A percentile compares a stretch with the other conserved stretches of the same genome.
Evolutionary conservation across 208 protist species (phyloP).

Genomic region (Novymonas esmeraldas): DNA sequence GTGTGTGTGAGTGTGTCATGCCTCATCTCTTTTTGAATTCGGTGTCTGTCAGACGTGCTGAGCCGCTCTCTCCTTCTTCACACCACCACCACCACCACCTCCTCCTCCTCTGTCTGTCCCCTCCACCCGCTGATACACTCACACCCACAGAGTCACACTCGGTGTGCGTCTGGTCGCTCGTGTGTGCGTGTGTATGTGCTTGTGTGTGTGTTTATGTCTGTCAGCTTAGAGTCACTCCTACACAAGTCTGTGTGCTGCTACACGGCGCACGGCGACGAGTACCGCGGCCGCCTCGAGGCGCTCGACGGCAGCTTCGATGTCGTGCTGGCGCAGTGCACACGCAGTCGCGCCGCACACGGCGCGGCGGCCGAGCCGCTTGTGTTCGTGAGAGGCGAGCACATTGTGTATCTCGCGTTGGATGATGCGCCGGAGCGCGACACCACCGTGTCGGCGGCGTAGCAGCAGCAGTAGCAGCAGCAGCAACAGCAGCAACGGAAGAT

Average conservation of each 20-base stretch:
- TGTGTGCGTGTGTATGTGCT: background rate
- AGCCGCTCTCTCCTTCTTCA: too few species aligned
- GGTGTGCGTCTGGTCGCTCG: background rate
- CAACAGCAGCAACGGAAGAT: too few species aligned
- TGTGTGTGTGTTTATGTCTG: constrained; percentile 37
- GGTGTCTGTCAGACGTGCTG: too few species aligned
- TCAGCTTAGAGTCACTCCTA: constrained; percentile 55
- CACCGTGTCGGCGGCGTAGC: too few species aligned
- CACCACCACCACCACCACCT: too few species aligned
- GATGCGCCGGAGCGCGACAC: background rate
- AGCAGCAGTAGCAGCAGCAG: too few species aligned
- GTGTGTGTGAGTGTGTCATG: too few species aligned
- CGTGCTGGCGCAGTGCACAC: constrained; percentile 41
- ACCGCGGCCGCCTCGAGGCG: constrained; percentile 55
- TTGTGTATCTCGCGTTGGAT: constrained; percentile 78
- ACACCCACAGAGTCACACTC: too few species aligned
- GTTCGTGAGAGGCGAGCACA: constrained; percentile 79
- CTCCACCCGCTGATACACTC: too few species aligned
- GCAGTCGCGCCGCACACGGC: constrained; percentile 4
- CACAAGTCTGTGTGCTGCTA: constrained; percentile 59
- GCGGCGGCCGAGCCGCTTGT: constrained; percentile 22
- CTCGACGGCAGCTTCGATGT: constrained; percentile 75
- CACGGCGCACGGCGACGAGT: constrained; percentile 56
- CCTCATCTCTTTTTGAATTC: too few species aligned
- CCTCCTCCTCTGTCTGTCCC: too few species aligned